Base-by-base conservation (phyloP, 2,329 filamentous ascomycete species). In the Penicillium sp. region DNA sequence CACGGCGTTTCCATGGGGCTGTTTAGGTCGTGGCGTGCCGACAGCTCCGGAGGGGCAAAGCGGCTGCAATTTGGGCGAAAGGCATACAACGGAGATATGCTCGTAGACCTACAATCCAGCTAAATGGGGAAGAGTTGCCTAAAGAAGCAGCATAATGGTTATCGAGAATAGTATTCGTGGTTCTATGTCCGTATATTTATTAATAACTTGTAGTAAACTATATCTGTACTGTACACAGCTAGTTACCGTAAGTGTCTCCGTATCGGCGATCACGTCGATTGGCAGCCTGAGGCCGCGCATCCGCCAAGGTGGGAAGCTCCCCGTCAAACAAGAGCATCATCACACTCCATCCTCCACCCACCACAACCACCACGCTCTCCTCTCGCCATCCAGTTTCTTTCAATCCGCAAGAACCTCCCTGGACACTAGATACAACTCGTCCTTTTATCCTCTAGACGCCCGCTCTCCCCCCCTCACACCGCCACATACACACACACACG, bases 1-100 rank as follows among this genome's bases (percentile, higher is more conserved):
- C 25, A 48, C 52, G 59, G 59, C 59, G 39, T 49, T 59, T 41
- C 63, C 56, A 63, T 62, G 57, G 55, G 51, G 34, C 39, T 28
- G n/a, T 14, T 20, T 34, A 31, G 31, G 31, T 45, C 49, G 49
- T 35, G 43, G 42, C 41, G 54, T 59, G 57, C 63, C 61, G 63
- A 50, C 10, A 31, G 43, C 57, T 61, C 63, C 63, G 63, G 54
- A 55, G 22, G 47, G 54, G 54, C 39, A 31, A 53, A 49, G 17
- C 28, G 5, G 28, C 7, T 15, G 14, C 14, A 15, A 14, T 39
- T 15, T 15, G 15, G 37, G 37, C 3, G 15, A 28, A 10, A 10
- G 31, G 48, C 49, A 38, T 51, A 28, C 15, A 41, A 17, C 14
- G 28, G 52, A 35, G 31, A 42, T 47, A 37, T 37, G 41, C 52